A percentile compares a stretch with the other conserved stretches of the same genome.
Conservation (phyloP, 805 yeast genomes). For the Yamadazyma sp. region DNA sequence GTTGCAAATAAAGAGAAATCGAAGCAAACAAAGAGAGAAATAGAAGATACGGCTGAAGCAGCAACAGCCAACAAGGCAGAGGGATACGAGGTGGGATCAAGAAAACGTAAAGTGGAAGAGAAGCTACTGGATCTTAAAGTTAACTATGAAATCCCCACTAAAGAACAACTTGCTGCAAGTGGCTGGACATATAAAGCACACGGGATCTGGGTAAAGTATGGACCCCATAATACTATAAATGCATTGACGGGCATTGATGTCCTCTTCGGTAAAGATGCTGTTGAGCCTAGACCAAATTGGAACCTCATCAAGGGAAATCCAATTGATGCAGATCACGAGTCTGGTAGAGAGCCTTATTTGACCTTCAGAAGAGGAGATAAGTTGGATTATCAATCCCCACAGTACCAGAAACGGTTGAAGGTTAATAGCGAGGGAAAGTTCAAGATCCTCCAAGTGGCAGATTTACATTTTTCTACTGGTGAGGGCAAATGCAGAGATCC, state of each 20-base stretch:
- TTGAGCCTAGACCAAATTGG: constrained; percentile 81
- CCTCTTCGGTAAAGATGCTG: constrained; percentile 69
- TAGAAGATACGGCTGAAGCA: not conserved
- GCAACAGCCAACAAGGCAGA: not conserved
- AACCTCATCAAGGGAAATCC: constrained; percentile 27
- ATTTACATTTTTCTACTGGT: constrained; percentile 86
- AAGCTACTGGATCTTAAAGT: constrained; percentile 10
- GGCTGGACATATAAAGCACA: constrained; percentile 49
- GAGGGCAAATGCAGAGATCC: constrained; percentile 78
- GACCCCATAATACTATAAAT: constrained; percentile 30
- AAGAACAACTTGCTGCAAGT: constrained; percentile 31
- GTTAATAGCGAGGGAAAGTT: constrained; percentile 49
- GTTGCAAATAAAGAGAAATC: not conserved
- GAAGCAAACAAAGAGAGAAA: not conserved
- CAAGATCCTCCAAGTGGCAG: constrained; percentile 87
- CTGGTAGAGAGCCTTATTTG: constrained; percentile 25
- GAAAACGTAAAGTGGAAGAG: constrained; percentile 12
- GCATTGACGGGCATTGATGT: constrained; percentile 63
- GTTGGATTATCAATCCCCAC: constrained; percentile 25
- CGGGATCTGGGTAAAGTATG: constrained; percentile 65
- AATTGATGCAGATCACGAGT: constrained; percentile 22
- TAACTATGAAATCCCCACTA: constrained; percentile 29
- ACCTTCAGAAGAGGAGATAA: constrained; percentile 37
- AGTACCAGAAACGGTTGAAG: constrained; percentile 32
- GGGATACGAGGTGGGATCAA: not conserved